Base-by-base conservation (phyloP, 371 early-diverging fungal genomes). In the Syncephalis plumigaleata region DNA sequence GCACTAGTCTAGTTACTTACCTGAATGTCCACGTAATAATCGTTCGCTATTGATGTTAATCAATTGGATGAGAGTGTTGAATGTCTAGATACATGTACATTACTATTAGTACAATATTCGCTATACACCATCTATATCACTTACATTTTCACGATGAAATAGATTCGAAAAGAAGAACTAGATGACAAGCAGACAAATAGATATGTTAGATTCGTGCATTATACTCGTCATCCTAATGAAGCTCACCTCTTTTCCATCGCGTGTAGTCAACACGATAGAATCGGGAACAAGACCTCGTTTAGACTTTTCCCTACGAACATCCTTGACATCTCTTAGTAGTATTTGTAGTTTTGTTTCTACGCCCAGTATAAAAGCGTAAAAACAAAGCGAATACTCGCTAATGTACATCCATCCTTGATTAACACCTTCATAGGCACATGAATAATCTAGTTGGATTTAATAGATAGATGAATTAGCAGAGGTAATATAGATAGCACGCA, bases 401-500 rank as follows among this genome's bases (percentile, higher is more conserved):
- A 97, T 74, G 56, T 97, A 97, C 64, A 94, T 67, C 97, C 97
- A 97, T 0, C 97, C 97, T 63, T 97, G 97, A 59, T 87, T 86
- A 44, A 79, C 70, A 21, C 73, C 74, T 54, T 87, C 78, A 55
- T 86, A 89, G 0, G 87, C 83, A 52, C 89, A 86, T 13, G 94
- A 87, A 64, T 93, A 96, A 64, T 89, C 82, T 84, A 60, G n/a
- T 15, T 20, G 1, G n/a, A 26, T 1, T 0, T 37, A 45, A n/a
- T n/a, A n/a, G n/a, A n/a, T n/a, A n/a, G n/a, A n/a, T n/a, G n/a
- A n/a, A n/a, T 16, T 8, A 5, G 11, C 25, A 38, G 39, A 39
- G 31, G 7, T 21, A 42, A 50, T 64, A 53, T 68, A n/a, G n/a
- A n/a, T n/a, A n/a, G n/a, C n/a, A n/a, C n/a, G n/a, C n/a, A n/a